Evolutionary conservation across 805 yeast genomes (phyloP), one percentile per base, ranked within the genome.

Genomic region (Henningerozyma blattae): DNA sequence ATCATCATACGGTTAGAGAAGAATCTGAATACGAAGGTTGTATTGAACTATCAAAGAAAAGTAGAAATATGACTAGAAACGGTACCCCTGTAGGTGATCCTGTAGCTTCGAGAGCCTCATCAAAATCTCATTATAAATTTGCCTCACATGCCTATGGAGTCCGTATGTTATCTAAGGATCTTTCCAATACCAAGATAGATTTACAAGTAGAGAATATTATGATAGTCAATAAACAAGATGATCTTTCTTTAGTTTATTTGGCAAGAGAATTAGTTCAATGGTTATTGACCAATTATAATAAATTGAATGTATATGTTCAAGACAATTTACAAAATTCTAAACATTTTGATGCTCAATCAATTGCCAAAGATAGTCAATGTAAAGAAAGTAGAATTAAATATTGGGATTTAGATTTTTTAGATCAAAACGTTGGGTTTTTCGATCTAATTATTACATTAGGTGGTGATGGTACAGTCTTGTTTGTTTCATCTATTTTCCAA

Each of bases 391-490:
- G 31, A 53, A 64, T 30, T 55, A 69, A 67, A 46, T 81, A 68
- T 55, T 87, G 96, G 95, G 68, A 70, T 33, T 69, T 74, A 32
- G 66, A 66, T 15, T 62, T 77, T 35, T 69, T 83, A 10, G 46
- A 57, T 37, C 32, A 51, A 31, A 40, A 51, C 35, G 52, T 52
- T n/a, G 65, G 68, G 24, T 47, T 63, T 30, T 72, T 76, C 42
- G 97, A 89, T 54, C 62, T 87, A 39, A 77, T 85, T 2, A 72
- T 89, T 29, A 84, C 97, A 0, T 64, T 91, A 7, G 98, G 98
- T 17, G 98, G 98, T 14, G 98, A 91, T 52, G 97, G 98, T 7
- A 91, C 98, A 0, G 95, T 89, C 31, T 62, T 89, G 8, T 80
- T 80, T 48, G 89, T 89, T 0, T 85, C 94, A 2, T 78, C 91